Percentiles rank a stretch among this genome's conserved stretches.
Conservation (phyloP, 1,284 basidiomycete species). For the Butyriboletus appendiculatus region DNA sequence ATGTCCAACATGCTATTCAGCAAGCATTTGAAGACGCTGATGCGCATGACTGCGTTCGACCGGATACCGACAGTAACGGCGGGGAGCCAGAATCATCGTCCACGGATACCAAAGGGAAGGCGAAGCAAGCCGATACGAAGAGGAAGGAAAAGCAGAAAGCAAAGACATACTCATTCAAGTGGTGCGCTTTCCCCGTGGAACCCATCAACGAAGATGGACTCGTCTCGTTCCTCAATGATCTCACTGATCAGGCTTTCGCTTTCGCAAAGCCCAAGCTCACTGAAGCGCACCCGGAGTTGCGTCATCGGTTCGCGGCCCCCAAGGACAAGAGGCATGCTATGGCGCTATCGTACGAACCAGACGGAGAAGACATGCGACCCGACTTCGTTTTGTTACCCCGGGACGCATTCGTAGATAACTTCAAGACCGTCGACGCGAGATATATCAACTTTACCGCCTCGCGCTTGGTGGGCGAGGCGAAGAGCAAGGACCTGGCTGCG, state of each 20-base stretch:
- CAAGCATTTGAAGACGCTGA: slow-evolving; percentile 1
- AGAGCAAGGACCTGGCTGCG: slow-evolving; percentile 1
- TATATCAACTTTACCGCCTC: slow-evolving; percentile 18
- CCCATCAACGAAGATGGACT: slow-evolving; percentile 9
- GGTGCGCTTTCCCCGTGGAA: slow-evolving; percentile 6
- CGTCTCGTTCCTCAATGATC: slow-evolving; percentile 13
- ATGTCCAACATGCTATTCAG: neutral
- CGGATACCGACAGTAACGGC: neutral
- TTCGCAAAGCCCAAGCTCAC: slow-evolving; percentile 1
- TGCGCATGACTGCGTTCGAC: neutral
- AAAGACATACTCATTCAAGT: slow-evolving; percentile 10
- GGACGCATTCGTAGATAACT: slow-evolving; percentile 7
- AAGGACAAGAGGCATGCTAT: no score
- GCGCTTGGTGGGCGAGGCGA: slow-evolving; percentile 14
- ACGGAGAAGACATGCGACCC: neutral
- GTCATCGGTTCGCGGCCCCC: slow-evolving; percentile 11
- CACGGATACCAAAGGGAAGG: neutral
- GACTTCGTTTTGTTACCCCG: slow-evolving; percentile 18
- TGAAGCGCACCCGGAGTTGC: neutral
- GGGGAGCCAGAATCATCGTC: neutral
- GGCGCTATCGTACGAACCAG: no score
- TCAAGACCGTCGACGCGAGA: slow-evolving; percentile 4
- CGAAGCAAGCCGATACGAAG: neutral
- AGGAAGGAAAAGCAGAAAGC: neutral
- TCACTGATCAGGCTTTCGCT: slow-evolving; percentile 7